Conservation (phyloP, 1,284 basidiomycete species). For the Jaminaea rosea region DNA sequence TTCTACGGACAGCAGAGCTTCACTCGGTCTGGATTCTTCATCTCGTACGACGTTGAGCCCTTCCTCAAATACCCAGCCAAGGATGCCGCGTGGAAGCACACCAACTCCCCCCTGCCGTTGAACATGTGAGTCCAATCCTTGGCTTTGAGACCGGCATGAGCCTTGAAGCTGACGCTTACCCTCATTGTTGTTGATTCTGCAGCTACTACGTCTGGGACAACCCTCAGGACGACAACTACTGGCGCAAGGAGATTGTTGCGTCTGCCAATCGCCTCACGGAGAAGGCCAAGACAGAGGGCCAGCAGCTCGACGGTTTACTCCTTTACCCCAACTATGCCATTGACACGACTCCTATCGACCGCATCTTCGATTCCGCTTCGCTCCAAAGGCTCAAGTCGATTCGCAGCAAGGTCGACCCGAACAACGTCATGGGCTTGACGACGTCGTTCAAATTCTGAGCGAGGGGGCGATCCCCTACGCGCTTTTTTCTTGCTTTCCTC, state of each 20-base stretch:
- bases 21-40: constrained; percentile 15
- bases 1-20: constrained; percentile 12
- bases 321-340: constrained; percentile 36
- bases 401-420: constrained; percentile 19
- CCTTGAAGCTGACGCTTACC: too few relatives aligned
- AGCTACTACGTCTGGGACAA: constrained; percentile 31
- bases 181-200: too few relatives aligned
- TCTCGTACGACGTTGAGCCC: constrained; percentile 35
- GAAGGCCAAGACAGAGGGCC: constrained; percentile 22
- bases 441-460: constrained; percentile 17
- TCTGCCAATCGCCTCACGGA: constrained; percentile 15
- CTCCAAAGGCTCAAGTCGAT: constrained; percentile 15
- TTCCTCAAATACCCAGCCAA: constrained; percentile 16
- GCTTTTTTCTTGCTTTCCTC: too few relatives aligned
- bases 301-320: constrained; percentile 21
- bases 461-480: too few relatives aligned
- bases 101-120: constrained; percentile 24
- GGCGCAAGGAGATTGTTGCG: constrained; percentile 15
- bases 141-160: too few relatives aligned
- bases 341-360: constrained; percentile 12
- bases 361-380: constrained; percentile 21
- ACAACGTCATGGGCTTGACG: constrained; percentile 27
- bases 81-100: constrained; percentile 24
- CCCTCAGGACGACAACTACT: constrained; percentile 23
- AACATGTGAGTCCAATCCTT: too few relatives aligned